These are phyloP conservation scores for Cladosporium sp. DNA, from an alignment of 2,329 filamentous ascomycete genomes.

Conservation along the genomic window DNA sequence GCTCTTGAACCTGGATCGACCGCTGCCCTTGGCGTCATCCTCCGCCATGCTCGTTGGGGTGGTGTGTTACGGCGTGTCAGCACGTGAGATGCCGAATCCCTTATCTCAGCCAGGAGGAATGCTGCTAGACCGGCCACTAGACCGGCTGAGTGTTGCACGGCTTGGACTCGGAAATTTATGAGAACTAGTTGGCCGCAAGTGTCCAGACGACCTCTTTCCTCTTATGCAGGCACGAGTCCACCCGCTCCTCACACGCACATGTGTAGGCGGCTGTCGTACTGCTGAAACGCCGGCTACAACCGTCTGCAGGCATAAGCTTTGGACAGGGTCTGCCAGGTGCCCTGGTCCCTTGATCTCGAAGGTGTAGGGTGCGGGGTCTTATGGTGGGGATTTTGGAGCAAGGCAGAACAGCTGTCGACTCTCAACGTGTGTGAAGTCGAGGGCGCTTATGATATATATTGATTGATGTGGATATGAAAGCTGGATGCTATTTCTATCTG, in stretches of 20 bases:
- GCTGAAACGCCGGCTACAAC: conserved; percentile 1
- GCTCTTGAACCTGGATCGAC: conserved; percentile 25
- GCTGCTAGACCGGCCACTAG: background rate
- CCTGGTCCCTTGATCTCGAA: background rate
- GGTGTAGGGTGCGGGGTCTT: background rate
- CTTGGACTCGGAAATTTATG: background rate
- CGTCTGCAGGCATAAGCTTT: background rate
- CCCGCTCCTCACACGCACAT: background rate
- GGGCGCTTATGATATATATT: background rate
- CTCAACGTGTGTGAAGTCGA: background rate
- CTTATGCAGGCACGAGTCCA: background rate
- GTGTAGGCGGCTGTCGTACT: background rate
- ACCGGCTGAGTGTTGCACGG: background rate
- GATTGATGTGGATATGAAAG: background rate
- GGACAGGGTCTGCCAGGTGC: background rate
- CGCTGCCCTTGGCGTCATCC: conserved; percentile 19
- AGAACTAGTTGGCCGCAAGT: background rate
- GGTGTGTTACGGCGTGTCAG: background rate
- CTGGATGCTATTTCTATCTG: background rate
- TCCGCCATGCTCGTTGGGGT: conserved; percentile 16
- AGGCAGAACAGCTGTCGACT: too few species aligned
- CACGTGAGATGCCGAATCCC: background rate
- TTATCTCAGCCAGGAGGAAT: background rate
- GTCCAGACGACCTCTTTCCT: background rate
- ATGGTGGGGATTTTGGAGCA: background rate